Evolutionary conservation across 768 basidiomycete species (phyloP).

Genomic region (Lentinula detonsa): DNA sequence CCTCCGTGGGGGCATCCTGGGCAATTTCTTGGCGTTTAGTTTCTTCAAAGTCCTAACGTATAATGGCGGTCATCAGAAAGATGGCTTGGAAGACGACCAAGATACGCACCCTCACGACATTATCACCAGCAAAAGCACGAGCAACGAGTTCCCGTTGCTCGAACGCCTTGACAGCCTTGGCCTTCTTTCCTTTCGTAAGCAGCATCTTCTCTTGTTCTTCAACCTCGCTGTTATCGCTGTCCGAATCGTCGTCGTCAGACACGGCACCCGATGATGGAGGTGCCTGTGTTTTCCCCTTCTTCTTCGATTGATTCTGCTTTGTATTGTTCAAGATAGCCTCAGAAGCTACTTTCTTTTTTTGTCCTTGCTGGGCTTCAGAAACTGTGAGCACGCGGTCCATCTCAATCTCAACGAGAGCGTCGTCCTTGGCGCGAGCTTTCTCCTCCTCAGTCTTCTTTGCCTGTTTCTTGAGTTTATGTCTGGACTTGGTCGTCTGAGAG

Average conservation of each 20-base stretch:
- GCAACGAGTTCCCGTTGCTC: constrained; percentile 91
- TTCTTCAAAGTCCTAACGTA: constrained; percentile 74
- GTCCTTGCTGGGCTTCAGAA: constrained; percentile 8
- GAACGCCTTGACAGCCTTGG: constrained; percentile 54
- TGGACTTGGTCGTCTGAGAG: constrained; percentile 51
- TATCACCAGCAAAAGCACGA: constrained; percentile 94
- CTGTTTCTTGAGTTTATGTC: constrained; percentile 69
- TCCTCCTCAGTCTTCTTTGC: constrained; percentile 50
- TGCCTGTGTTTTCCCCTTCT: constrained; percentile 42
- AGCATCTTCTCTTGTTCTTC: constrained; percentile 59
- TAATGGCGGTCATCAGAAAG: not conserved
- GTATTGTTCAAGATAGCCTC: not conserved
- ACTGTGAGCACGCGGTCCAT: constrained; percentile 39
- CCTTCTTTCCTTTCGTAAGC: constrained; percentile 33
- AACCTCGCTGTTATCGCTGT: constrained; percentile 61
- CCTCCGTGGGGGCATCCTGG: constrained; percentile 78
- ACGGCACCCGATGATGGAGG: constrained; percentile 40
- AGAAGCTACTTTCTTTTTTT: not conserved
- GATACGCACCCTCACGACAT: constrained; percentile 76
- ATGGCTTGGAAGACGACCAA: not conserved
- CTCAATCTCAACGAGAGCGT: constrained; percentile 77
- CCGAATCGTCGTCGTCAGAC: constrained; percentile 27
- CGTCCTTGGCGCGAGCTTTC: constrained; percentile 57
- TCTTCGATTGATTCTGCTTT: constrained; percentile 31
- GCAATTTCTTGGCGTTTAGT: constrained; percentile 80